Conservation (phyloP, 805 yeast species). For the Cyberlindnera mycetangii region DNA sequence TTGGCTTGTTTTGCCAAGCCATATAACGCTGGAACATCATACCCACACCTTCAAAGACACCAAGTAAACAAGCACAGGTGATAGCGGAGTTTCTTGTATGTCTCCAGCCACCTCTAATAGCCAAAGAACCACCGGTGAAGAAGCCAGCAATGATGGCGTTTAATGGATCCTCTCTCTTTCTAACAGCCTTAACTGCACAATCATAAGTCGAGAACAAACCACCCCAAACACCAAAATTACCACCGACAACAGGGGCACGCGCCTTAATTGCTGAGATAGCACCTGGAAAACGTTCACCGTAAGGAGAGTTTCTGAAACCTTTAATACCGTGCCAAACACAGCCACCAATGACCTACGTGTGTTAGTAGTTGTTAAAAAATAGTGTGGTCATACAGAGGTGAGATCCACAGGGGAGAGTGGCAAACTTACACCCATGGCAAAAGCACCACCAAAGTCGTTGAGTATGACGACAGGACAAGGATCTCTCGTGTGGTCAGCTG, state of each 20-base stretch:
- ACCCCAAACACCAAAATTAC: conserved; percentile 99
- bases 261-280: conserved; percentile 88
- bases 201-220: conserved; percentile 94
- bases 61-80: conserved; percentile 94
- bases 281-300: conserved; percentile 92
- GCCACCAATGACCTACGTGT: conserved; percentile 71
- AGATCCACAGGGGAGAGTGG: neutral
- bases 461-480: conserved; percentile 97
- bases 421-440: conserved; percentile 82
- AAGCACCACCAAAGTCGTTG: conserved; percentile 98
- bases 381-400: neutral
- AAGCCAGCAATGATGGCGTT: conserved; percentile 98
- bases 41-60: conserved; percentile 98
- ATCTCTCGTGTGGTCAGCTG: conserved; percentile 97
- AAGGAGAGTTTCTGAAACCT: conserved; percentile 97
- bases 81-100: conserved; percentile 96
- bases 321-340: conserved; percentile 98
- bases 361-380: neutral
- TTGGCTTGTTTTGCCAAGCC: conserved; percentile 78
- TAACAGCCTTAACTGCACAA: conserved; percentile 90
- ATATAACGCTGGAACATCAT: conserved; percentile 88
- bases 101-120: conserved; percentile 98
- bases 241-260: conserved; percentile 98
- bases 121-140: conserved; percentile 96
- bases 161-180: conserved; percentile 98